Evolutionary conservation across 2,329 filamentous ascomycete genomes (phyloP).

Genomic region (Aspergillaceae sp.): DNA sequence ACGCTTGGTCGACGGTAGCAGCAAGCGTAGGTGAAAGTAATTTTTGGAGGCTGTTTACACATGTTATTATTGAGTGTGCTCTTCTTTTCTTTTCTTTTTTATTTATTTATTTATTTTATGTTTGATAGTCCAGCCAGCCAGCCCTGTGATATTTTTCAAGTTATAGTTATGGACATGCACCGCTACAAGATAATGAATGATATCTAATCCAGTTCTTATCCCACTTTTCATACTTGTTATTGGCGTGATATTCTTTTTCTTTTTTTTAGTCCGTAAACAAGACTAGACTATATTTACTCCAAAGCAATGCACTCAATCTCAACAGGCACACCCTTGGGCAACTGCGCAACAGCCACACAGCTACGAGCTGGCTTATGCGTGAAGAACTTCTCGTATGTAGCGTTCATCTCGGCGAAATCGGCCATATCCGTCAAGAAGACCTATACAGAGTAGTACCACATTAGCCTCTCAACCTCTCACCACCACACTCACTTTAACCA

Average conservation of each 20-base stretch:
- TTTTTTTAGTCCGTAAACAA: too few relatives aligned
- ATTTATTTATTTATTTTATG: too few relatives aligned
- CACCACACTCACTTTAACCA: neutral
- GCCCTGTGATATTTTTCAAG: too few relatives aligned
- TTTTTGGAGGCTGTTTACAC: neutral
- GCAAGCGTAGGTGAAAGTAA: neutral
- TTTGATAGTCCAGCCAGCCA: too few relatives aligned
- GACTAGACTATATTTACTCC: conserved; percentile 22
- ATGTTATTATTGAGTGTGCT: neutral
- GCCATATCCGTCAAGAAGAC: conserved; percentile 90
- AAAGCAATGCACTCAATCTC: conserved; percentile 59
- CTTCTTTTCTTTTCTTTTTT: too few relatives aligned
- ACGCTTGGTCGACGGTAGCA: conserved; percentile 26
- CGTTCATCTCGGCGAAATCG: conserved; percentile 74
- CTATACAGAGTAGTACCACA: conserved; percentile 12
- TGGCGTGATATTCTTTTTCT: too few relatives aligned
- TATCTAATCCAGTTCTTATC: too few relatives aligned
- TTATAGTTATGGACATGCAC: too few relatives aligned
- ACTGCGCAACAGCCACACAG: conserved; percentile 55
- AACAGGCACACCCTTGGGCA: conserved; percentile 56
- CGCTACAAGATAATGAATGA: too few relatives aligned
- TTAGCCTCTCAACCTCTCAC: too few relatives aligned
- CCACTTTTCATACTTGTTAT: too few relatives aligned
- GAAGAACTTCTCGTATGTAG: conserved; percentile 64
- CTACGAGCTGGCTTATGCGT: conserved; percentile 53